Evolutionary conservation across 2,329 filamentous ascomycete species (phyloP).

Genomic region (Exophiala phaeomuriformis): DNA sequence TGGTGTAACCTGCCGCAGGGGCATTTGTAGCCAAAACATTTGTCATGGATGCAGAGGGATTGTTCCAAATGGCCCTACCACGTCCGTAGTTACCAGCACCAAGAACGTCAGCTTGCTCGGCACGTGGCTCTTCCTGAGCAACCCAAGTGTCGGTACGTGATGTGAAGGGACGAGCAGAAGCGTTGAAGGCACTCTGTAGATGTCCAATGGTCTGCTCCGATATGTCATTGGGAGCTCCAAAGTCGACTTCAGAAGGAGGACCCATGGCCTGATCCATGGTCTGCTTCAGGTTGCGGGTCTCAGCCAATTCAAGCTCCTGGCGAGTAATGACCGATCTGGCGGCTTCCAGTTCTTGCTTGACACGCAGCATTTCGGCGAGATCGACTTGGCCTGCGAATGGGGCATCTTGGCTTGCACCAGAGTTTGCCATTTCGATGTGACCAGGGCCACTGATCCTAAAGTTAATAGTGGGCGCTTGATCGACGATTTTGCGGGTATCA

Average conservation of each 20-base stretch:
- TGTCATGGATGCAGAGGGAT: constrained; percentile 17
- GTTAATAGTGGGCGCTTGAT: constrained; percentile 32
- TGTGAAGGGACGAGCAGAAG: constrained; percentile 40
- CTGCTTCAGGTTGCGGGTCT: constrained; percentile 54
- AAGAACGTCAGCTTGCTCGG: constrained; percentile 40
- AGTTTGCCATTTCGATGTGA: constrained; percentile 25
- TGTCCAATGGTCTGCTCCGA: constrained; percentile 46
- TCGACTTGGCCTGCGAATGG: constrained; percentile 29
- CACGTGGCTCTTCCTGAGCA: constrained; percentile 38
- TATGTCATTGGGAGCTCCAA: constrained; percentile 41
- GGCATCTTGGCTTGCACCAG: constrained; percentile 17
- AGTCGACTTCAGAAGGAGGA: constrained; percentile 48
- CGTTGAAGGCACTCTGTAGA: constrained; percentile 48
- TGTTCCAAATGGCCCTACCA: constrained; percentile 32
- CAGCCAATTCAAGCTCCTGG: constrained; percentile 55
- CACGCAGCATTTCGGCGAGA: constrained; percentile 46
- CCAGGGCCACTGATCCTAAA: constrained; percentile 38
- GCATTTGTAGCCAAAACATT: constrained; percentile 16
- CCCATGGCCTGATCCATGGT: constrained; percentile 54
- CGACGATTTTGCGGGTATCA: constrained; percentile 21
- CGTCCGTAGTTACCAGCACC: constrained; percentile 36
- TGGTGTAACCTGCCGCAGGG: constrained; percentile 10
- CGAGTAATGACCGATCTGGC: constrained; percentile 53
- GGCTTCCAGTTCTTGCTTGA: constrained; percentile 51
- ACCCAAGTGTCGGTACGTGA: constrained; percentile 40